Conservation (phyloP, 495 filamentous ascomycete species). For the Aspergillus diversus region DNA sequence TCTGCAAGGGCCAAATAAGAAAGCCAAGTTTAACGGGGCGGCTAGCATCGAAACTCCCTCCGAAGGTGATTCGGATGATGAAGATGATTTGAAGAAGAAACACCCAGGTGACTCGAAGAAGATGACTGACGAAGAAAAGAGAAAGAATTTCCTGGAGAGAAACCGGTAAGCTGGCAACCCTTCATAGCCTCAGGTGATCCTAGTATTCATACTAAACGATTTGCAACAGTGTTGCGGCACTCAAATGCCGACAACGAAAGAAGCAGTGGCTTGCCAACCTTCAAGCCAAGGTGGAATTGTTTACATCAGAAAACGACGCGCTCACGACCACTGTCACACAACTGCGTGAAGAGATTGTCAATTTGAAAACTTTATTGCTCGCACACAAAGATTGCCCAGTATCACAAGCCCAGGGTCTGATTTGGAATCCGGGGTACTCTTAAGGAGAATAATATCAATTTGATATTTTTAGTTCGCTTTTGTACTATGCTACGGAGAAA, state of each 20-base stretch:
- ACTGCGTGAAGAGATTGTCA: conserved; percentile 91
- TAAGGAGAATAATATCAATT: conserved; percentile 16
- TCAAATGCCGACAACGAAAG: conserved; percentile 97
- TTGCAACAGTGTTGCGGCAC: conserved; percentile 82
- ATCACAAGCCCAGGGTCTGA: conserved; percentile 80
- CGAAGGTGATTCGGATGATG: conserved; percentile 60
- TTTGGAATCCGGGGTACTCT: conserved; percentile 22
- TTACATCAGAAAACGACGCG: conserved; percentile 85
- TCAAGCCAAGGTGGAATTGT: conserved; percentile 92
- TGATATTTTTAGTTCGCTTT: neutral
- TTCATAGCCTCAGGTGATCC: neutral
- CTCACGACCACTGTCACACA: conserved; percentile 80
- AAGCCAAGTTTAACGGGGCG: conserved; percentile 61
- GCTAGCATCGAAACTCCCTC: conserved; percentile 55
- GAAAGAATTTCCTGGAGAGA: conserved; percentile 95
- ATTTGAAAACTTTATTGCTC: conserved; percentile 88
- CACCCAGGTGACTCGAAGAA: conserved; percentile 61
- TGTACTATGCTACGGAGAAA: neutral
- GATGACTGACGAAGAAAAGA: conserved; percentile 99
- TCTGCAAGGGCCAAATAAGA: conserved; percentile 72
- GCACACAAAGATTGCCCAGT: conserved; percentile 98
- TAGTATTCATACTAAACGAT: conserved; percentile 22
- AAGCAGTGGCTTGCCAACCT: conserved; percentile 98
- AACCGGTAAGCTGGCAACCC: conserved; percentile 74
- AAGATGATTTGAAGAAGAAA: conserved; percentile 56